Evolutionary conservation across 495 filamentous ascomycete species (phyloP), one percentile per base, ranked within the genome.

Genomic region (Penicillium soppii): DNA sequence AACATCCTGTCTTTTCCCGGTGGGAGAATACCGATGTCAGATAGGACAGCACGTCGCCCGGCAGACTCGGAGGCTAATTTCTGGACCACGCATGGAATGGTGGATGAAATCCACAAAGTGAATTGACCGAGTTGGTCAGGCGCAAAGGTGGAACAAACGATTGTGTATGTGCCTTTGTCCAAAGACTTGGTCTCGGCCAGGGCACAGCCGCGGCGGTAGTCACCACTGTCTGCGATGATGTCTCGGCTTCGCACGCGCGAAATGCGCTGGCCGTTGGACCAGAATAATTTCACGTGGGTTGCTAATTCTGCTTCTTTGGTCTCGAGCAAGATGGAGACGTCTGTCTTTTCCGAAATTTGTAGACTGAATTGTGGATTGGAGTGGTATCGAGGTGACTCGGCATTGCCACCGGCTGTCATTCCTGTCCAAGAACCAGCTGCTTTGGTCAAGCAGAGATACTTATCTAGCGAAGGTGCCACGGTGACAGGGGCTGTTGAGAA

Each of bases 111-210:
- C 56, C 82, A 82, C 21, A 98, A 74, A 2, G 75, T 82, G 69
- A 95, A 97, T n/a, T 74, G 75, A 2, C 82, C 90, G 2, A 81
- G 68, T 61, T 92, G 87, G 23, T 83, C 83, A 0, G 85, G 79
- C 37, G 95, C 90, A 62, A 95, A 97, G 1, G 94, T 96, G 7
- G 87, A 91, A 57, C 83, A 87, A 9, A 97, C 84, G 39, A 96
- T 78, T 1, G 91, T 96, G 68, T 97, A 97, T 0, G 74, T 77
- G 3, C 92, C 92, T 2, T 75, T 66, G 21, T 80, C 77, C 7
- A 92, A 66, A 6, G 62, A 63, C 12, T 67, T 63, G 10, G 81
- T 65, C 46, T 87, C 81, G 4, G 85, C 84, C 29, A 90, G 67
- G 5, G 87, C 90, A 58, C 86, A 88, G 22, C 87, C 88, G 9